Percentiles rank a stretch among this genome's conserved stretches.
phyloP scores from a whole-genome alignment of 108 stramenopile genomes.

The Nitzschia sp. region DNA sequence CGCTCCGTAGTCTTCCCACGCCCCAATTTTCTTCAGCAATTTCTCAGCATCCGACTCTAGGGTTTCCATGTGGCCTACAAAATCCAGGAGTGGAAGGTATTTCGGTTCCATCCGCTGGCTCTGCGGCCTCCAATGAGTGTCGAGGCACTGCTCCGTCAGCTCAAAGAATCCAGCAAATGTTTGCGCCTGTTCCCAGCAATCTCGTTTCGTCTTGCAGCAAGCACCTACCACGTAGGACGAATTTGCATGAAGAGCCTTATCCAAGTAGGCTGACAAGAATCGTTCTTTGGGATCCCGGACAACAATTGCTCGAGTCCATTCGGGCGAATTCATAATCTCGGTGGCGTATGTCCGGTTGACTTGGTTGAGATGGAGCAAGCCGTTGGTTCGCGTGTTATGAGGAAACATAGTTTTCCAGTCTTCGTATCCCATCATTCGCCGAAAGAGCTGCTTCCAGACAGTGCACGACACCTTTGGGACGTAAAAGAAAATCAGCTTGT shows the following conservation, averaged over 20 bases:
- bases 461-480: slow-evolving; percentile 60
- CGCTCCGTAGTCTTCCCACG: slow-evolving; percentile 45
- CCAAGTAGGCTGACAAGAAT: slow-evolving; percentile 36
- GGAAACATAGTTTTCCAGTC: slow-evolving; percentile 32
- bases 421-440: slow-evolving; percentile 40
- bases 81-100: slow-evolving; percentile 42
- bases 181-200: slow-evolving; percentile 9
- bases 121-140: slow-evolving; percentile 48
- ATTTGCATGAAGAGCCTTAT: slow-evolving; percentile 28
- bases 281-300: slow-evolving; percentile 68
- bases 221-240: slow-evolving; percentile 7
- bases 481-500: slow-evolving; percentile 62
- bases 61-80: slow-evolving; percentile 45
- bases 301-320: slow-evolving; percentile 63
- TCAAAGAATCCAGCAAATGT: slow-evolving; percentile 32
- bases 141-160: slow-evolving; percentile 21
- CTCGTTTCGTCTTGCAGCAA: slow-evolving; percentile 23
- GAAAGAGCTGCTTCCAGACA: slow-evolving; percentile 49
- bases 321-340: slow-evolving; percentile 43
- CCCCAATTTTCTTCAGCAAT: slow-evolving; percentile 39
- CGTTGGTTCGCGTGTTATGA: slow-evolving; percentile 40
- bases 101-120: slow-evolving; percentile 41
- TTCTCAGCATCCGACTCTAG: slow-evolving; percentile 29
- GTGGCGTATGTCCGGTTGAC: slow-evolving; percentile 34
- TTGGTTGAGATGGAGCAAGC: slow-evolving; percentile 36